Base-by-base conservation (phyloP, 345 rosid species). In the Heritiera fomes region DNA sequence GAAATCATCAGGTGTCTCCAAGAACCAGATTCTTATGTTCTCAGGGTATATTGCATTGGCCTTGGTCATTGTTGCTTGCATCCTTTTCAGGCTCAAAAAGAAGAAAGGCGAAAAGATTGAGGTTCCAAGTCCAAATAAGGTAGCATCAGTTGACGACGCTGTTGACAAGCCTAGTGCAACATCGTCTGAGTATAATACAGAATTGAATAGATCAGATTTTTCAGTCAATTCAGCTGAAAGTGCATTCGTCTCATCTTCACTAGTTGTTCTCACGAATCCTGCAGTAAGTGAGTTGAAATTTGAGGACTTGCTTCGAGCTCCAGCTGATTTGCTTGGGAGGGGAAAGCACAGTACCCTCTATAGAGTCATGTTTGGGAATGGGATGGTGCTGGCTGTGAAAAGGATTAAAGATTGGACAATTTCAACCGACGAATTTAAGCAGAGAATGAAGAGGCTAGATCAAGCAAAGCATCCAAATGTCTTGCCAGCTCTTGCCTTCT, bases 401-500 rank as follows among this genome's bases (percentile, higher is more conserved):
- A 86, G 95, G 84, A 84, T 91, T 65, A 91, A 89, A 64, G 86
- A 84, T 66, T 88, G 95, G 95, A 80, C 38, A 23, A 85, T 87
- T 32, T 82, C 89, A 23, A 32, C 73, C 8, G 75, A 55, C 32
- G 89, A 86, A 5, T 88, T 89, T 70, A 85, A 83, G 84, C 81
- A 73, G 64, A 86, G 88, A 79, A 91, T 91, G 93, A 82, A 85
- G 83, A 82, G 58, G 17, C 74, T 91, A 47, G 78, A 84, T 79
- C 82, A 82, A 64, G 85, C 49, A 7, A 89, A 77, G 64, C 95
- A 91, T 77, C 86, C 85, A n/a, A 86, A 87, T 77, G 82, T 91
- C 62, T 64, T 87, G 82, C 84, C 90, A 7, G 73, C 81, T 52
- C 87, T 86, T 1, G 93, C 93, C 32, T 89, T 88, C 58, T 91